Evolutionary conservation across 2,329 filamentous ascomycete species (phyloP).

Genomic region (Arthroderma uncinatum): DNA sequence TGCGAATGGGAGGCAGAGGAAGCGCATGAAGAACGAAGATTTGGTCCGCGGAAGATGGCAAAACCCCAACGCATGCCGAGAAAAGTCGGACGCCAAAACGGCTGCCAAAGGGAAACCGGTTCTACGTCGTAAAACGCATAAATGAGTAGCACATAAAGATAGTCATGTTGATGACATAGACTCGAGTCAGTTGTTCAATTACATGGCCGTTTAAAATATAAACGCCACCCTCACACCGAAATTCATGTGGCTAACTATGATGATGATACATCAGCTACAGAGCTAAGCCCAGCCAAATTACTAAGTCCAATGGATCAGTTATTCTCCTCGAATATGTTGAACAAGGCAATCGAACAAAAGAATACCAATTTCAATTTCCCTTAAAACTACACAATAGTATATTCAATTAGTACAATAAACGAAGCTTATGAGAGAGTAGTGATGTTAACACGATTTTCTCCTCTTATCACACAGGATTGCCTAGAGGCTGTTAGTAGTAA

Average conservation of each 20-base stretch:
- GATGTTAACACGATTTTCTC: neutral
- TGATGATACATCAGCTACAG: no score
- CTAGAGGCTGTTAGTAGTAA: conserved; percentile 2
- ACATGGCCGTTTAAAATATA: no score
- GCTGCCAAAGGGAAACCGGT: no score
- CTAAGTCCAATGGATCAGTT: neutral
- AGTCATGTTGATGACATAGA: no score
- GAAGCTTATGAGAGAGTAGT: neutral
- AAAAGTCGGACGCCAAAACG: neutral
- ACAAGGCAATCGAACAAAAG: neutral
- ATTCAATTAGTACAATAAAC: neutral
- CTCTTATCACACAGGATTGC: neutral
- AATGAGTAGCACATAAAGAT: no score
- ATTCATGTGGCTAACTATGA: neutral
- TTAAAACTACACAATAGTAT: neutral
- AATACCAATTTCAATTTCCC: neutral
- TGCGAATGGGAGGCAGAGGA: neutral
- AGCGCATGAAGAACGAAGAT: neutral
- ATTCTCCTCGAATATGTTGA: neutral
- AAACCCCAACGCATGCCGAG: neutral
- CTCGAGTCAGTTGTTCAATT: no score
- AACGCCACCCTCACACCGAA: neutral
- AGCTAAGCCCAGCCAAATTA: neutral
- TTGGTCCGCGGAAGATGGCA: neutral
- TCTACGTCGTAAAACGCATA: no score